Percentiles rank a stretch among this genome's conserved stretches.
Evolutionary conservation across 495 filamentous ascomycete genomes (phyloP).

Genomic region (Penicillium flavigenum): DNA sequence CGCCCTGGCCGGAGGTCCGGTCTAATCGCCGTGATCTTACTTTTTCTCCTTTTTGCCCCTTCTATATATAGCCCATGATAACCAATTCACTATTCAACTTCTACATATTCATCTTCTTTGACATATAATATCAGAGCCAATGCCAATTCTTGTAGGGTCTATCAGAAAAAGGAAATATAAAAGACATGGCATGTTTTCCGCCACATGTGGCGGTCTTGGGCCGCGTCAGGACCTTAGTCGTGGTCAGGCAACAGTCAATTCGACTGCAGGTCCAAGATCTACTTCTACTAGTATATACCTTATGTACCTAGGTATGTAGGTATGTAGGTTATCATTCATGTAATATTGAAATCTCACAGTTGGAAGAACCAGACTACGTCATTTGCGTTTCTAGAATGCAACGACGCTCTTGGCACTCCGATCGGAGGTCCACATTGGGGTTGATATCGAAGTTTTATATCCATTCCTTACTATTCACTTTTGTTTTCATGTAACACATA

Average conservation of each 20-base stretch:
- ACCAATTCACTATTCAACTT: neutral
- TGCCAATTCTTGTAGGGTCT: neutral
- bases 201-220: slow-evolving; percentile 8
- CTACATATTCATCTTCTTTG: neutral
- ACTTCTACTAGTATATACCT: no score
- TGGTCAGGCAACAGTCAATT: slow-evolving; percentile 12
- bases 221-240: neutral
- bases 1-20: slow-evolving; percentile 11
- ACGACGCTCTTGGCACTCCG: no score
- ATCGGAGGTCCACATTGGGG: no score
- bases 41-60: neutral
- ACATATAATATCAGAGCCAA: neutral
- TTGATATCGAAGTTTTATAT: no score
- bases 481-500: no score
- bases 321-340: no score
- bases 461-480: no score
- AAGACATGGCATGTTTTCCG: neutral
- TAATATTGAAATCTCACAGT: no score
- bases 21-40: neutral
- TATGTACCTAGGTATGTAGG: no score
- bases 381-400: no score
- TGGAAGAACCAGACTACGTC: no score
- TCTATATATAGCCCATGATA: neutral
- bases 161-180: neutral
- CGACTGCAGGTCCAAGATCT: no score